Percentiles rank a stretch among this genome's conserved stretches.
phyloP scores from a whole-genome alignment of 352 stramenopile species.

The Phytopythium litorale region DNA sequence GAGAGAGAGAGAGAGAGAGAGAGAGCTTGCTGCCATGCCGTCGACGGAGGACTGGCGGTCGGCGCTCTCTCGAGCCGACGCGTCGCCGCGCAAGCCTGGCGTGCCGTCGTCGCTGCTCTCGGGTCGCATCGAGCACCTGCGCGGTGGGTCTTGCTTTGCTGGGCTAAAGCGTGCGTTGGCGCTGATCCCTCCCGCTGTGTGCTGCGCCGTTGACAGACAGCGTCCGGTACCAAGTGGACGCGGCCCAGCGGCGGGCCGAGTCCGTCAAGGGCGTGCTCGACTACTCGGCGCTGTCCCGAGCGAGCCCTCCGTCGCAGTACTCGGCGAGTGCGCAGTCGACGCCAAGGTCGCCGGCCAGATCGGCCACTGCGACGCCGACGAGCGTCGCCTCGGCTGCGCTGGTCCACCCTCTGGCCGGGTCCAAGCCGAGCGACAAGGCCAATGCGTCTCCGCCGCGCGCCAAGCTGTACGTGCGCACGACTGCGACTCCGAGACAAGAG shows the following conservation, averaged over 20 bases:
- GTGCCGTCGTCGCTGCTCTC: neutral
- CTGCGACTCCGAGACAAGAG: neutral
- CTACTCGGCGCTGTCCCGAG: neutral
- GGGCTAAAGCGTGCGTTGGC: neutral
- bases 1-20: neutral
- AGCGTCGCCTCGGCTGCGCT: neutral
- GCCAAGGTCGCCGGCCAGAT: neutral
- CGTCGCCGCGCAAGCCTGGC: neutral
- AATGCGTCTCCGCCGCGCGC: neutral
- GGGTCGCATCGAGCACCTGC: conserved; percentile 1
- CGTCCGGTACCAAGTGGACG: neutral
- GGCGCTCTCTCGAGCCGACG: neutral
- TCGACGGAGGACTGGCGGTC: conserved; percentile 1
- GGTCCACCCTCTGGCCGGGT: neutral
- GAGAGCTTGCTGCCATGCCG: neutral
- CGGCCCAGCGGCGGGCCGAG: neutral
- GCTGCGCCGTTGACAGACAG: neutral
- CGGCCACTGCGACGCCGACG: neutral
- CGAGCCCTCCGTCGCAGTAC: neutral
- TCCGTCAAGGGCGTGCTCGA: neutral
- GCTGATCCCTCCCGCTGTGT: neutral
- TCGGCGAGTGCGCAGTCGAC: neutral
- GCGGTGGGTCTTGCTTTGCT: neutral
- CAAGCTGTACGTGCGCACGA: conserved; percentile 2
- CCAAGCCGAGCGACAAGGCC: neutral